Base-by-base conservation (phyloP, 192 early-diverging fungal species). In the Gryganskiella cystojenkinii region DNA sequence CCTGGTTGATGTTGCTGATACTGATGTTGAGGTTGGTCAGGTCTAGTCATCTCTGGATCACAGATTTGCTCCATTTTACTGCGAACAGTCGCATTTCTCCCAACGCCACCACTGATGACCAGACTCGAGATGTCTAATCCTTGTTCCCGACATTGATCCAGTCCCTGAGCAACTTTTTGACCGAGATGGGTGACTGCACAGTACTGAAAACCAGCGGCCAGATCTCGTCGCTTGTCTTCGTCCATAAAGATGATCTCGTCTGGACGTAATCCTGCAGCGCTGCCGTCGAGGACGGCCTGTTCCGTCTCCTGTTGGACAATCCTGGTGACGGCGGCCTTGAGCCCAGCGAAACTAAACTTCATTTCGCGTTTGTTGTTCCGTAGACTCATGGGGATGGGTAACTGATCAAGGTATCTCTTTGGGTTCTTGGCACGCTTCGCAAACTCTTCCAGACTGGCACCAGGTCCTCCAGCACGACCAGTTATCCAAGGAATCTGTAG, bases 51-150 rank as follows among this genome's bases (percentile, higher is more conserved):
- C n/a, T n/a, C n/a, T n/a, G n/a, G n/a, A n/a, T 5, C 37, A 47
- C 71, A 70, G 2, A 72, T 17, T 15, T 71, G 53, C 0, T 76
- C 65, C 74, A 82, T 76, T 44, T 25, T 76, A 9, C 22, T 52
- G 25, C 92, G 84, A 54, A 94, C 80, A 0, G 80, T 75, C 15
- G 80, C 70, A 73, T 92, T 94, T 66, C 92, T 87, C n/a, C 91
- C 92, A 7, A 93, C 92, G 7, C 92, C 92, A 43, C 92, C 92
- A 76, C 91, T 93, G 25, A 82, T 90, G 10, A 94, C 91, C 35
- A 94, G 61, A 40, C 84, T 79, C 19, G 85, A 80, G 17, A 88
- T 64, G 0, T 60, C 44, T 4, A 81, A 65, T 9, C 66, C 70
- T 28, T 81, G 28, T 7, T 70, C 71, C 0, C 58, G 45, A 17